Conservation (phyloP, 1,284 basidiomycete genomes). For the Flammula alnicola region DNA sequence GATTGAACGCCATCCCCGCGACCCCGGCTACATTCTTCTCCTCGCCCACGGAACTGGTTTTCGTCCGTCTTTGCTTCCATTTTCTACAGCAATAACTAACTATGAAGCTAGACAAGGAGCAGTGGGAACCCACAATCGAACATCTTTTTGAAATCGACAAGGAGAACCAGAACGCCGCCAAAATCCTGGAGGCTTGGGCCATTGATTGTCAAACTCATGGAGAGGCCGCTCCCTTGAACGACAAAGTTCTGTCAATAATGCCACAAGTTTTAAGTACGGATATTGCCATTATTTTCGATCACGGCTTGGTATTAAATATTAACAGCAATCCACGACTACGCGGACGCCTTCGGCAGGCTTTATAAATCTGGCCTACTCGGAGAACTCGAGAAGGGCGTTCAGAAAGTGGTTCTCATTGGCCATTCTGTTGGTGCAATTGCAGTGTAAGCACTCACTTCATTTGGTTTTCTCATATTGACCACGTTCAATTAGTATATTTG, state of each 20-base stretch:
- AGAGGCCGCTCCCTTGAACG: constrained; percentile 32
- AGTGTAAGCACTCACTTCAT: constrained; percentile 18
- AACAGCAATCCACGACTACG: constrained; percentile 25
- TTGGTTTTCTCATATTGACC: neutral
- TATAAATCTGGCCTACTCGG: constrained; percentile 25
- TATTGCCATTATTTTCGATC: neutral
- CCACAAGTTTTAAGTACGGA: constrained; percentile 4
- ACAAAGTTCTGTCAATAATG: constrained; percentile 13
- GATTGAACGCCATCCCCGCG: no score
- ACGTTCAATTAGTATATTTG: neutral
- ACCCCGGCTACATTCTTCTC: constrained; percentile 3
- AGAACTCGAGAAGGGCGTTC: constrained; percentile 17
- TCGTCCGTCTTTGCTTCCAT: neutral
- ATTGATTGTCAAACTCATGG: constrained; percentile 37
- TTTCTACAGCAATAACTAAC: neutral
- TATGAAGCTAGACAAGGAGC: no score
- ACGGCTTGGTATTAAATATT: no score
- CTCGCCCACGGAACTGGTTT: constrained; percentile 3
- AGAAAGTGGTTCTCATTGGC: constrained; percentile 28
- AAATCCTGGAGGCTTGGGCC: constrained; percentile 33
- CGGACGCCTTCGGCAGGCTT: constrained; percentile 28
- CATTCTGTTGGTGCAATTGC: constrained; percentile 31
- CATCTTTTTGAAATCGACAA: constrained; percentile 20
- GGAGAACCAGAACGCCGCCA: constrained; percentile 1
- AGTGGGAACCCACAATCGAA: no score